Percentiles rank a stretch among this genome's conserved stretches.
Evolutionary conservation across 164 flowering plant genomes (phyloP).

Genomic region (Tinospora cordifolia): DNA sequence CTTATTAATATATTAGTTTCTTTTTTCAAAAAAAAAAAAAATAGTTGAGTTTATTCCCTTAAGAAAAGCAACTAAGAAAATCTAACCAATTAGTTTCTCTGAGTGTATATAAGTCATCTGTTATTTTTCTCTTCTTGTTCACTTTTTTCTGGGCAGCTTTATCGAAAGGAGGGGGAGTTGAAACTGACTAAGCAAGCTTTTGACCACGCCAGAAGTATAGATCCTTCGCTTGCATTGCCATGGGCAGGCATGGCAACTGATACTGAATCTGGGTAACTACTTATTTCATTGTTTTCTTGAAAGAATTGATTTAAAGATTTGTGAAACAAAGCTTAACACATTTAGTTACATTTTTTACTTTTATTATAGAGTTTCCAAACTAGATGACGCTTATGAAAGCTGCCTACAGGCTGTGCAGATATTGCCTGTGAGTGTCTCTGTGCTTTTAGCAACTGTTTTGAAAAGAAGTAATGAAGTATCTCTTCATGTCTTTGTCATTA

Average conservation of each 20-base stretch:
- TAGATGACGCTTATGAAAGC: conserved; percentile 85
- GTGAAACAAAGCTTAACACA: neutral
- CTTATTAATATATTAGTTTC: too few relatives aligned
- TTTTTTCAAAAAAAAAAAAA: too few relatives aligned
- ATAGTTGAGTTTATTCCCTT: neutral
- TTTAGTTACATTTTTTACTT: neutral
- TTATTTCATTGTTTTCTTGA: conserved; percentile 3
- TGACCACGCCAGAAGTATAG: conserved; percentile 92
- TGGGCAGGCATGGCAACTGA: conserved; percentile 98
- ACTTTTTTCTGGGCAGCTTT: conserved; percentile 41
- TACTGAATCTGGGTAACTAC: conserved; percentile 42
- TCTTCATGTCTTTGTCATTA: neutral
- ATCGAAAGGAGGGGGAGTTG: conserved; percentile 46
- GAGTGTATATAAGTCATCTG: conserved; percentile 6
- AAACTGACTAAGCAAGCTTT: conserved; percentile 66
- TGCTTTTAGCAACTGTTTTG: conserved; percentile 7
- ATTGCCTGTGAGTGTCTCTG: conserved; percentile 53
- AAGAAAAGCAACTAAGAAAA: neutral
- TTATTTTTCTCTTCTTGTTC: neutral
- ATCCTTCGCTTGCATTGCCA: conserved; percentile 92
- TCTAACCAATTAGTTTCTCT: neutral
- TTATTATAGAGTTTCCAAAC: conserved; percentile 36
- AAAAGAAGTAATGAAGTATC: neutral
- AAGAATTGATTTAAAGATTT: neutral
- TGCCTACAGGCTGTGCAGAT: conserved; percentile 76